A percentile compares a stretch with the other conserved stretches of the same genome.
phyloP scores from a whole-genome alignment of 495 filamentous ascomycete genomes.

The Aspergillus mulundensis region DNA sequence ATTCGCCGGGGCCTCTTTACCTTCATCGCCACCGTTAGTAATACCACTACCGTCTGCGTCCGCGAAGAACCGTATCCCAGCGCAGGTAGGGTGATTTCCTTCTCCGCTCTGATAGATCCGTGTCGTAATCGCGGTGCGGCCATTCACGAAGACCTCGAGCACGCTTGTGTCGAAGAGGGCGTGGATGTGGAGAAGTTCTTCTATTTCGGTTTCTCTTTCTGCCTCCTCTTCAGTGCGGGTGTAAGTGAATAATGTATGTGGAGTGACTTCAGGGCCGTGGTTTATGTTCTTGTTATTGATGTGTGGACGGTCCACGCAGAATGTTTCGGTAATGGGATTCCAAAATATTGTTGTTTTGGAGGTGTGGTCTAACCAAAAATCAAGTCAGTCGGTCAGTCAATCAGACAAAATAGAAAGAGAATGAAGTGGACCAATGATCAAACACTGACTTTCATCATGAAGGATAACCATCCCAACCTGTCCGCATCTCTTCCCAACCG shows the following conservation, averaged over 20 bases:
- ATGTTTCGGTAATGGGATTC: constrained; percentile 28
- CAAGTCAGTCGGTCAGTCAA: not conserved
- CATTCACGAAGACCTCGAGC: constrained; percentile 40
- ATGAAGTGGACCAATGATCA: no score
- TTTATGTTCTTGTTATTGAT: constrained; percentile 23
- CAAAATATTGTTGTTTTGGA: constrained; percentile 27
- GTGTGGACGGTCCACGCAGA: constrained; percentile 29
- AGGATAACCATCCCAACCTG: constrained; percentile 29
- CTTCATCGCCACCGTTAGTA: not conserved
- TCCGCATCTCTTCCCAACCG: constrained; percentile 23
- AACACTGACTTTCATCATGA: constrained; percentile 20
- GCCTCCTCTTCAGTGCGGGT: not conserved
- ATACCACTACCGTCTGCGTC: not conserved
- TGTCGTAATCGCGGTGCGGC: constrained; percentile 35
- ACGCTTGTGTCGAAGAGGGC: constrained; percentile 37
- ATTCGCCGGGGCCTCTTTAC: constrained; percentile 8
- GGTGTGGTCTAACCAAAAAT: constrained; percentile 12
- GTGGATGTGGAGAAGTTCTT: constrained; percentile 33
- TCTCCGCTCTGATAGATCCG: constrained; percentile 24
- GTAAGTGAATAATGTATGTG: constrained; percentile 36
- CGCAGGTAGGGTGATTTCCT: constrained; percentile 10
- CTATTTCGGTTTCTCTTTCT: constrained; percentile 15
- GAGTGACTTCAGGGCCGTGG: constrained; percentile 27
- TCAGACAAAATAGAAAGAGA: no score
- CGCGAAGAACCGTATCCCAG: constrained; percentile 26